Base-by-base conservation (phyloP, 148 eudicot species). In the Silene conica region DNA sequence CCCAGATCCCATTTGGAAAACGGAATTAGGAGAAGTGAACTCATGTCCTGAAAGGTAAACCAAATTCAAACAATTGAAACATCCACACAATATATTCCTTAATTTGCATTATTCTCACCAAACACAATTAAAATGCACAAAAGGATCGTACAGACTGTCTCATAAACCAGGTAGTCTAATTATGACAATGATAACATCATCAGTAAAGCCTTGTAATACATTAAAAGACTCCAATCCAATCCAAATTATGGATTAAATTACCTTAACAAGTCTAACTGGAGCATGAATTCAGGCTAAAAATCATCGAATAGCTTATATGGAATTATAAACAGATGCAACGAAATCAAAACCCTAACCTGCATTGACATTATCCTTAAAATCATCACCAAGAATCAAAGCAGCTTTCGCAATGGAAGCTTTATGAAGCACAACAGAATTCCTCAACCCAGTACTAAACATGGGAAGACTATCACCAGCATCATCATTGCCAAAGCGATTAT, bases 1-100 rank as follows among this genome's bases (percentile, higher is more conserved):
- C 77, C 96, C 99, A 3, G 90, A 90, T 48, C 87, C 99, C 61
- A 93, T 92, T 86, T 90, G 92, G 82, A 95, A 92, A 87, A 92
- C 84, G 26, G 97, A 86, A 82, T 72, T 82, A 54, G 83, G 80
- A 55, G 77, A 73, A 54, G 63, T 73, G 61, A 57, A 62, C 58
- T 79, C 85, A 38, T 75, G 52, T 48, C 74, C 73, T 62, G 63
- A 65, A 61, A 15, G 54, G 45, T 34, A 14, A 52, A 68, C 61
- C 57, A 38, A 23, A 75, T 14, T 28, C 26, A 74, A 38, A 57
- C 26, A 74, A 54, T 22, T 28, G 26, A 18, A 59, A 10, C 70
- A 38, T 11, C 16, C 19, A 55, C 74, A 14, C 67, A 62, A 2
- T 48, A 63, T 38, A 21, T 20, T 25, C 6, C 54, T 38, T 46